These are phyloP conservation scores for Gastrolobium villosum DNA, from an alignment of 306 rosid genomes.

Conservation along the genomic window DNA sequence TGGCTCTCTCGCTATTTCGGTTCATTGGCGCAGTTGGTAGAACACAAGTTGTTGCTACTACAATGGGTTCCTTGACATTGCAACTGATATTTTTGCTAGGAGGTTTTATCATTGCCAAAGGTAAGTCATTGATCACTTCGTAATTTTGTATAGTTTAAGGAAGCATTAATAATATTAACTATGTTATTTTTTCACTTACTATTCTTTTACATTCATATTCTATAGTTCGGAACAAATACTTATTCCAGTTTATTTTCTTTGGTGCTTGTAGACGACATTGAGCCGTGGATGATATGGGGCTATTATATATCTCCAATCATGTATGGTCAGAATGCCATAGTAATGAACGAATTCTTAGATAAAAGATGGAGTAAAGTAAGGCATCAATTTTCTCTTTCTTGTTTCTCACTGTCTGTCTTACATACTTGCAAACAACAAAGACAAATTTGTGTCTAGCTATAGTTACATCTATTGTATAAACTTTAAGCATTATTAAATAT, in stretches of 20 bases:
- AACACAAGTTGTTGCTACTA: conserved; percentile 59
- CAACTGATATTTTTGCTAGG: conserved; percentile 64
- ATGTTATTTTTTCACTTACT: background rate
- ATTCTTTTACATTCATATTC: background rate
- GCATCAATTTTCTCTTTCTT: conserved; percentile 7
- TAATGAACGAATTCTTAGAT: conserved; percentile 79
- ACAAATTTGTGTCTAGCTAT: background rate
- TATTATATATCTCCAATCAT: conserved; percentile 76
- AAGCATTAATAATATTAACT: background rate
- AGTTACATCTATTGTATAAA: background rate
- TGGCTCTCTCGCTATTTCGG: conserved; percentile 69
- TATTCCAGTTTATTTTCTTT: background rate
- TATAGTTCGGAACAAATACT: background rate
- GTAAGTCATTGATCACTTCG: conserved; percentile 45
- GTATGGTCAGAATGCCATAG: conserved; percentile 88
- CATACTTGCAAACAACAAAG: background rate
- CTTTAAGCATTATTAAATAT: background rate
- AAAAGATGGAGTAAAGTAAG: conserved; percentile 73
- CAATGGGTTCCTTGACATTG: conserved; percentile 58
- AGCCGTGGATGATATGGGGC: conserved; percentile 86
- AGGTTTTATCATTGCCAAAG: conserved; percentile 65
- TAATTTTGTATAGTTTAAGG: background rate
- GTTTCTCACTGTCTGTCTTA: background rate
- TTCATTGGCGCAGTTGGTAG: conserved; percentile 67
- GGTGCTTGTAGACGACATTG: conserved; percentile 65